Base-by-base conservation (phyloP, 2,329 filamentous ascomycete species). In the Ophiocordyceps camponoti-saundersi region DNA sequence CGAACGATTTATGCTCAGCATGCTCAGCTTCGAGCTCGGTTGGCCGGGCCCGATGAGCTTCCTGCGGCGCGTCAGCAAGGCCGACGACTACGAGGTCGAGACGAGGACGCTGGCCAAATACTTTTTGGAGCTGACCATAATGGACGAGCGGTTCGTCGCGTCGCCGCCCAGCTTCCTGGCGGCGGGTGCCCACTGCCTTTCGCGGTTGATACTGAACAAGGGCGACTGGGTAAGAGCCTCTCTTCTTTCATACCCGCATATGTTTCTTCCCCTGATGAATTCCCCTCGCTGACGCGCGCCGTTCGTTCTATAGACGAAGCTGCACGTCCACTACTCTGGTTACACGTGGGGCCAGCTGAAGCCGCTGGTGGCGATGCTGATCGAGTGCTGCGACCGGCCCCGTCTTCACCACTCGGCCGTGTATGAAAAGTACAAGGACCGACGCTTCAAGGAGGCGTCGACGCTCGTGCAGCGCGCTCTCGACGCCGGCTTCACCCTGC, bases 31-130 rank as follows among this genome's bases (percentile, higher is more conserved):
- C 60, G 88, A 95, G 65, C 77, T 98, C 47, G 92, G 92, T 46
- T 96, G 87, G 83, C 92, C 92, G n/a, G 92, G 92, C 42, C 92
- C 92, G 1, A 95, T 98, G 90, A 95, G 88, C 69, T 98, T 98
- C 66, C 73, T 98, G 51, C 79, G 92, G 50, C 81, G 90, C 48
- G 92, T 96, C 65, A 96, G 90, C 79, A 96, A 96, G 69, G 92
- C 92, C 15, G 92, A 98, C 60, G 88, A 95, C 59, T 98, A 96
- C 59, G 89, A 98, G 59, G 71, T 95, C 44, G 90, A 98, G 66
- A 95, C 90, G 12, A 79, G 92, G 36, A 96, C 92, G 6, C 70
- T 98, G 47, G 88, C 92, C 56, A 98, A 98, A 67, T 98, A 98
- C 67, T 95, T 98, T 65, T 73, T 98, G 23, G 92, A 98, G 63